Evolutionary conservation across 805 yeast species (phyloP), one percentile per base, ranked within the genome.

Genomic region (Teunomyces lycoperdinae): DNA sequence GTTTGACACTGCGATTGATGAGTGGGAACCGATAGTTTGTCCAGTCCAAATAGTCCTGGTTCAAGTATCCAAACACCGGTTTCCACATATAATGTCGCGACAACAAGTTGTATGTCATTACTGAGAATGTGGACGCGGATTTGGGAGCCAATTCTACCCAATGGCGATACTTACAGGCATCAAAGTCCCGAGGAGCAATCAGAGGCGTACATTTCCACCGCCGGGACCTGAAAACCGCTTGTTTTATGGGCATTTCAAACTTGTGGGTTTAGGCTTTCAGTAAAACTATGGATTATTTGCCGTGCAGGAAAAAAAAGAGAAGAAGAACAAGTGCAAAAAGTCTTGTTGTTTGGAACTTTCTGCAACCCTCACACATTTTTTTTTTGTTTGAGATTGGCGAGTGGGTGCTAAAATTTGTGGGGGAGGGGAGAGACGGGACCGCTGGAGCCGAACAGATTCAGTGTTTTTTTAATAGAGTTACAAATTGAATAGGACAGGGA

Each of bases 61-160:
- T 78, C 14, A 80, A 74, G 54, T 80, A 77, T 8, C 67, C 63
- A 53, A 80, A 83, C 3, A 82, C 80, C 44, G 73, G 73, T 0
- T 78, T 77, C 87, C 87, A 81, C 63, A 81, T 65, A 51, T 83
- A 83, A 45, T 81, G 80, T 40, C 76, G 78, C 8, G 76, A 74
- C n/a, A 77, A 62, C 57, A 77, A 63, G 54, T 77, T 77, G 56
- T 70, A 77, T 1, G 78, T 67, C 61, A 76, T 53, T 16, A 77
- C 60, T 5, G 71, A 45, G 11, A 63, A 32, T 13, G 34, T 24
- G 34, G 45, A 14, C 3, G n/a, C 30, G 3, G 32, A 34, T 6
- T 39, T 31, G 20, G 49, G 48, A 0, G 49, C 47, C n/a, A 58
- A n/a, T 6, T 49, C 24, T 4, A 57, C 44, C 66, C 66, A 62